Conservation (phyloP, 148 eudicot genomes). For the Chenopodium suecicum region DNA sequence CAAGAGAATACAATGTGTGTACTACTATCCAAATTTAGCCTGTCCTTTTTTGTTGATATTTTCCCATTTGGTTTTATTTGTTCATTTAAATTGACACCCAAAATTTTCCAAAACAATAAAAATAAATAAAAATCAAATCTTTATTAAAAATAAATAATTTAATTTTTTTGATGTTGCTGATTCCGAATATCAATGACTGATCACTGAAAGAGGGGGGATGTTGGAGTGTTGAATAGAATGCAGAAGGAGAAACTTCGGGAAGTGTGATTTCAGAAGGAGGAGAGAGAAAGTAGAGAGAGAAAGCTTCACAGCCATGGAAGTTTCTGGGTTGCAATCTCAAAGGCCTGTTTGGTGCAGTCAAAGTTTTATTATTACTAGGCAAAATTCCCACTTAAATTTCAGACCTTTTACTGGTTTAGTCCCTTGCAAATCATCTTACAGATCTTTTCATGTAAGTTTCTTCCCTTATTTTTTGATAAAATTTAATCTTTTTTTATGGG, state of each 20-base stretch:
- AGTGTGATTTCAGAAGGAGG: slow-evolving; percentile 8
- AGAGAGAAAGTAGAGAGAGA: slow-evolving; percentile 13
- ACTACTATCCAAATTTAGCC: slow-evolving; percentile 26
- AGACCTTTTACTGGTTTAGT: slow-evolving; percentile 49
- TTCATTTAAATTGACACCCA: neutral
- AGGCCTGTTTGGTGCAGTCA: slow-evolving; percentile 41
- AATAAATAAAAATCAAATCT: neutral
- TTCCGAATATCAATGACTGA: slow-evolving; percentile 21
- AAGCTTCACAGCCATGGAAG: slow-evolving; percentile 44
- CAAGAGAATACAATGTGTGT: neutral
- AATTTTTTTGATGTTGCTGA: neutral
- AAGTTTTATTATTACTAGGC: slow-evolving; percentile 5
- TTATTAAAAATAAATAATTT: neutral
- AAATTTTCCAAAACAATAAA: neutral
- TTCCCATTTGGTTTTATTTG: neutral
- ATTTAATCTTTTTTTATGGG: neutral
- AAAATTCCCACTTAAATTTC: slow-evolving; percentile 39
- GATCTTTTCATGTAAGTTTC: slow-evolving; percentile 28
- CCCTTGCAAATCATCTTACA: slow-evolving; percentile 31
- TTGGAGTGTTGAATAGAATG: slow-evolving; percentile 19
- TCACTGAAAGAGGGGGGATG: slow-evolving; percentile 20
- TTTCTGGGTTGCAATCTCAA: slow-evolving; percentile 41
- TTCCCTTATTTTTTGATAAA: neutral
- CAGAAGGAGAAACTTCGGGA: slow-evolving; percentile 13
- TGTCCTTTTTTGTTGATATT: slow-evolving; percentile 4